Evolutionary conservation across 768 basidiomycete species (phyloP), one percentile per base, ranked within the genome.

Genomic region (Arthromyces matolae): DNA sequence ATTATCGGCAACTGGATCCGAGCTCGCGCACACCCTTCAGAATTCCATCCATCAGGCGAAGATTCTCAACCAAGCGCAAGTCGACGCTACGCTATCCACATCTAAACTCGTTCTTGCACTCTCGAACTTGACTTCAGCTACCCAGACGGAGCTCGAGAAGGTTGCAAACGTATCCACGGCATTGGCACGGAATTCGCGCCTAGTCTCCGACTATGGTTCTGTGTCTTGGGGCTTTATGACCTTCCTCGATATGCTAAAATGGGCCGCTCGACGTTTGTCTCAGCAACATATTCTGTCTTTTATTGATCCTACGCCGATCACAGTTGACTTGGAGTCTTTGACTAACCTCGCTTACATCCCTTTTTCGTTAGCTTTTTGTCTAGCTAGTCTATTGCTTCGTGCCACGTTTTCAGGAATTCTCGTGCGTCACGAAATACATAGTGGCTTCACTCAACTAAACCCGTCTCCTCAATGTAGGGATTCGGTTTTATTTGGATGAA

Each of bases 161-260:
- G 72, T 83, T 45, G 78, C 76, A 39, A 67, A 60, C 16, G 41
- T 29, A 10, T 75, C 80, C 18, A 68, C 73, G 3, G 53, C 50
- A 13, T 56, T 63, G 6, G 53, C 76, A 18, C 63, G 63, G 28
- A 60, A 44, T 39, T 16, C 60, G 5, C 51, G 77, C 34, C 51
- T 45, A 39, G 56, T 46, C 19, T 20, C 23, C 9, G 22, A 50
- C 22, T 27, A 33, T 22, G 29, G 24, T 18, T 23, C 39, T 20
- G 10, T 47, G 12, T 50, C 45, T 18, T 53, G 50, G 53, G 18
- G 49, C 12, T 25, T 38, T 19, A 9, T 12, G 13, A 23, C 25
- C 25, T 22, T 54, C 10, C 24, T 28, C 12, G 46, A 32, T 19
- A 28, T 53, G 1, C 19, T 47, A 50, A 33, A 51, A 57, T 42